Evolutionary conservation across 495 filamentous ascomycete genomes (phyloP), one percentile per base, ranked within the genome.

Genomic region (Aspergillus mulundensis): DNA sequence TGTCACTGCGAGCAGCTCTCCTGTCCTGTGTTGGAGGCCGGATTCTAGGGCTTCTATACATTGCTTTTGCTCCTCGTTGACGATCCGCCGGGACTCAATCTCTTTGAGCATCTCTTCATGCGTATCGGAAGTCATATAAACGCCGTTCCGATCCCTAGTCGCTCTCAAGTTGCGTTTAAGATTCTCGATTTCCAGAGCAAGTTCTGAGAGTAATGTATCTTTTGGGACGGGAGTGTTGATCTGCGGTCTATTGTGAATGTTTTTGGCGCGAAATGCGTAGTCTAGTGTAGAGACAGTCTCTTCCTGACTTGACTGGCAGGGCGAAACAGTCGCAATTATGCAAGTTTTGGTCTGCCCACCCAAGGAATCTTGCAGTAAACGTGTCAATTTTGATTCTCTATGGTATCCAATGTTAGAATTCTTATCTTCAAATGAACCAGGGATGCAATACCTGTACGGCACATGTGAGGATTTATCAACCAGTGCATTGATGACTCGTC

Each of bases 241-340:
- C 64, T 98, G 94, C 5, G 94, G 94, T 67, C 97, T 96, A 68
- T 98, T 98, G 19, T 89, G 87, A 59, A 98, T 98, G 63, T 97
- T 96, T 75, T 98, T 98, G 3, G 95, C 94, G 18, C 94, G 82
- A 67, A 97, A 96, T 8, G 94, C 95, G 66, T 98, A 98, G 68
- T 98, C 94, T 2, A 98, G 78, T 0, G 95, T 97, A 1, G 93
- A 97, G 48, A 97, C 96, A 0, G 94, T 98, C 68, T 98, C 94
- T 62, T 98, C n/a, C 94, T 14, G 97, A 78, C 63, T 97, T 98
- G 73, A 84, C 91, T 66, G 5, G 91, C 89, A 7, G n/a, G 95
- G 91, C 1, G 94, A 97, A 42, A 98, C 82, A 0, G 95, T 98
- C 3, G 94, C 95, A 62, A 98, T 97, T 60, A 98, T 98, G 72